A percentile compares a stretch with the other conserved stretches of the same genome.
Conservation (phyloP, 1,284 basidiomycete genomes). For the Limonomyces culmigenus region DNA sequence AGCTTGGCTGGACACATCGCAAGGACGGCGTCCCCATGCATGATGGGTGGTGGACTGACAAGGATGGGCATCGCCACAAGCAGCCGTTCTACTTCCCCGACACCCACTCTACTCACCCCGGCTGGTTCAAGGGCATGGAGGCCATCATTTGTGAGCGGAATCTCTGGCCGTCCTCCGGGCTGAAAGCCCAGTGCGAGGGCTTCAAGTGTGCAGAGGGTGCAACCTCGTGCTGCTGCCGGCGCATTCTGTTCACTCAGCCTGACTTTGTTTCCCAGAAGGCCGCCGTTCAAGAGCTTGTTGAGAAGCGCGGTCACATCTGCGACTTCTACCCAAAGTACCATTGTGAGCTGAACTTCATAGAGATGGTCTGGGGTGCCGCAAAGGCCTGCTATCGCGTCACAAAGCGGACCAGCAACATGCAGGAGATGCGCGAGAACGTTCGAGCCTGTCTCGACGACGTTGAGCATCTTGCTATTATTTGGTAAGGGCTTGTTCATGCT, state of each 20-base stretch:
- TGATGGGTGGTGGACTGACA: too few relatives aligned
- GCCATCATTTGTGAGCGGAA: constrained; percentile 14
- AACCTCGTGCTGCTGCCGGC: constrained; percentile 7
- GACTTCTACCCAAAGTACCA: constrained; percentile 1
- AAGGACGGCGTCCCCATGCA: too few relatives aligned
- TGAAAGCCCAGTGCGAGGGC: constrained; percentile 7
- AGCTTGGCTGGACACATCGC: too few relatives aligned
- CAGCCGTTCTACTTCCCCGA: not conserved
- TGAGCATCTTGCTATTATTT: too few relatives aligned
- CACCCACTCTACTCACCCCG: constrained; percentile 11
- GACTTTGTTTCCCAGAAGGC: constrained; percentile 11
- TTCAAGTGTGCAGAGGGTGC: constrained; percentile 9
- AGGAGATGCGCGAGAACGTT: too few relatives aligned
- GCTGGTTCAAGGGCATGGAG: constrained; percentile 20
- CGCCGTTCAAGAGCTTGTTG: not conserved
- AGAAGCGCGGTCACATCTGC: not conserved
- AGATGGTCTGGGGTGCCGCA: constrained; percentile 9
- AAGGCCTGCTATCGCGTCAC: constrained; percentile 8
- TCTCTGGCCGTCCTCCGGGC: constrained; percentile 1
- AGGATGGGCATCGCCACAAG: too few relatives aligned
- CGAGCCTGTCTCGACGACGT: too few relatives aligned
- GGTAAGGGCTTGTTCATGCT: too few relatives aligned
- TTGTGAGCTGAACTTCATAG: constrained; percentile 2
- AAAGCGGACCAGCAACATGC: too few relatives aligned
- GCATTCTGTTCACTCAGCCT: constrained; percentile 9